These are phyloP conservation scores for Dryadomyces quercivorus DNA, from an alignment of 2,329 filamentous ascomycete genomes.

Conservation along the genomic window DNA sequence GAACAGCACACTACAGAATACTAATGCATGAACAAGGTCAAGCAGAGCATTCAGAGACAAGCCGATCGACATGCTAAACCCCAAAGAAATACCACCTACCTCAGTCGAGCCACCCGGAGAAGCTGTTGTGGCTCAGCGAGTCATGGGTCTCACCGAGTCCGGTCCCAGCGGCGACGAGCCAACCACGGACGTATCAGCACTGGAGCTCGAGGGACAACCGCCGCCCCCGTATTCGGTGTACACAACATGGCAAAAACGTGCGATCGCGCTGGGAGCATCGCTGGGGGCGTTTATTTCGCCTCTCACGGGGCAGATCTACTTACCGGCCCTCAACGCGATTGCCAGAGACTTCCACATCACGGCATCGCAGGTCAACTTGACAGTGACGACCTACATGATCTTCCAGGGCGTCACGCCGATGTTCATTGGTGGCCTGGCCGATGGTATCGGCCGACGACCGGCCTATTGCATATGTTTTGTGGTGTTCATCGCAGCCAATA, in stretches of 20 bases:
- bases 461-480: conserved; percentile 39
- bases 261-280: conserved; percentile 25
- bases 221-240: conserved; percentile 23
- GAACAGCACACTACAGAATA: not conserved
- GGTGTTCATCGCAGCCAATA: conserved; percentile 39
- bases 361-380: conserved; percentile 31
- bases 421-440: conserved; percentile 42
- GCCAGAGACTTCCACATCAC: conserved; percentile 28
- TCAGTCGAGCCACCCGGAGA: not conserved
- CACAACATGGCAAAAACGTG: conserved; percentile 25
- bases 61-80: too few species aligned
- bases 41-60: not conserved
- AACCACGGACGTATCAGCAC: not conserved
- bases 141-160: not conserved
- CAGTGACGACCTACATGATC: conserved; percentile 44
- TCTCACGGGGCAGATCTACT: conserved; percentile 38
- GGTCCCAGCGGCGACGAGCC: not conserved
- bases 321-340: conserved; percentile 36
- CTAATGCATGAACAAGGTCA: not conserved
- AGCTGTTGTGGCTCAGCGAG: not conserved
- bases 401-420: conserved; percentile 48
- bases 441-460: conserved; percentile 38
- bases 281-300: conserved; percentile 30
- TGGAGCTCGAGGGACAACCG: conserved; percentile 2
- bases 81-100: not conserved